Evolutionary conservation across 2,329 filamentous ascomycete species (phyloP), one percentile per base, ranked within the genome.

Genomic region (Monilinia fructigena): DNA sequence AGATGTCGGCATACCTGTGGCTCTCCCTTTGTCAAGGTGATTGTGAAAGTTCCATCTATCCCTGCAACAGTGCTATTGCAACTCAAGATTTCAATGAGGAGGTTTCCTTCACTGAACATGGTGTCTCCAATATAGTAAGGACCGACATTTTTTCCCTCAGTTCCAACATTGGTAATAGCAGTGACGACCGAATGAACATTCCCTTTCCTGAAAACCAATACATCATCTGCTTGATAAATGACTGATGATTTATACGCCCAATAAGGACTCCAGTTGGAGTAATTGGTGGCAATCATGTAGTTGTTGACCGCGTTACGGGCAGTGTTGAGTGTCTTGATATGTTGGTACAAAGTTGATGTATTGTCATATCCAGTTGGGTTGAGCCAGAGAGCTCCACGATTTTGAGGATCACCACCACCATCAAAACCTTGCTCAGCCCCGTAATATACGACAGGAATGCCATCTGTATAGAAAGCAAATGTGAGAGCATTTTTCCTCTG

Each of bases 391-490:
- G 80, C 79, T 69, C 81, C 80, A 16, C 80, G 79, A 67, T 81
- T 81, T 28, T 72, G 16, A 0, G 79, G 79, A 42, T 78, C 78
- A 16, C 50, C 67, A 3, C 60, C 67, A 28, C 79, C 79, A 12
- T 74, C 71, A 72, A 79, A 80, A 70, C 80, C 78, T 67, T 84
- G 82, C 71, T 84, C 82, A 69, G 83, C 80, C 11, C 82, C 82
- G 67, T 82, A 77, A 70, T 84, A 84, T 45, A 83, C 66, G 68
- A 84, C 80, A 0, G 82, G 82, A 47, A 84, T 81, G 23, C 82
- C 82, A 68, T 83, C 79, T 7, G 75, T 73, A 45, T 84, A 77
- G 58, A 84, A 78, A 11, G 77, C 81, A 71, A 79, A 83, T 6
- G 80, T 77, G 47, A 83, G 72, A 35, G 80, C 75, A 68, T 83